A percentile compares a stretch with the other conserved stretches of the same genome.
phyloP scores from a whole-genome alignment of 192 early-diverging fungal genomes.

The Dispira simplex region DNA sequence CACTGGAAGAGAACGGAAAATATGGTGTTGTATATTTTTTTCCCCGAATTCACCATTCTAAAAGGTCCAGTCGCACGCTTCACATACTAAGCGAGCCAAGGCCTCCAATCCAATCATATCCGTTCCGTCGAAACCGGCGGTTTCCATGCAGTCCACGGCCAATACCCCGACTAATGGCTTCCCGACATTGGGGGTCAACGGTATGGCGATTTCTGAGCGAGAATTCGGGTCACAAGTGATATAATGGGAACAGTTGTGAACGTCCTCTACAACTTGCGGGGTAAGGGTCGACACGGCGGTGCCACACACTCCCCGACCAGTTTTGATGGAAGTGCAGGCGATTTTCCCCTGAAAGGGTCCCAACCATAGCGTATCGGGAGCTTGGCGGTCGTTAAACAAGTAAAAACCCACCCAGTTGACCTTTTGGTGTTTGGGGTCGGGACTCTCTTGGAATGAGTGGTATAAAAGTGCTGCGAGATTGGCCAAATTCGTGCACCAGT shows the following conservation, averaged over 20 bases:
- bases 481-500: conserved; percentile 61
- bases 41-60: no score
- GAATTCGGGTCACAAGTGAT: conserved; percentile 84
- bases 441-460: conserved; percentile 53
- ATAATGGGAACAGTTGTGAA: conserved; percentile 71
- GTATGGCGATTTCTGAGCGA: conserved; percentile 78
- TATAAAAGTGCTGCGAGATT: conserved; percentile 70
- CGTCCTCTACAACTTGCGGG: conserved; percentile 56
- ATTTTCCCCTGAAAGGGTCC: conserved; percentile 88
- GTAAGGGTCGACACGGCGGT: conserved; percentile 41
- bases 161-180: conserved; percentile 43
- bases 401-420: conserved; percentile 80
- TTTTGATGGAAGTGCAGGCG: conserved; percentile 72
- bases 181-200: conserved; percentile 36
- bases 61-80: no score
- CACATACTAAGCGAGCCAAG: no score
- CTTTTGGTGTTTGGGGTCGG: conserved; percentile 34
- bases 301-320: conserved; percentile 76
- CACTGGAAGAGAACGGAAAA: no score
- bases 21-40: no score
- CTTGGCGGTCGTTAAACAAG: conserved; percentile 30
- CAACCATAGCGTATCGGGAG: conserved; percentile 34
- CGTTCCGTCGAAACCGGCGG: no score
- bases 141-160: conserved; percentile 36
- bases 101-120: no score